Evolutionary conservation across 2,329 filamentous ascomycete genomes (phyloP).

Genomic region (Colletotrichum limetticola): DNA sequence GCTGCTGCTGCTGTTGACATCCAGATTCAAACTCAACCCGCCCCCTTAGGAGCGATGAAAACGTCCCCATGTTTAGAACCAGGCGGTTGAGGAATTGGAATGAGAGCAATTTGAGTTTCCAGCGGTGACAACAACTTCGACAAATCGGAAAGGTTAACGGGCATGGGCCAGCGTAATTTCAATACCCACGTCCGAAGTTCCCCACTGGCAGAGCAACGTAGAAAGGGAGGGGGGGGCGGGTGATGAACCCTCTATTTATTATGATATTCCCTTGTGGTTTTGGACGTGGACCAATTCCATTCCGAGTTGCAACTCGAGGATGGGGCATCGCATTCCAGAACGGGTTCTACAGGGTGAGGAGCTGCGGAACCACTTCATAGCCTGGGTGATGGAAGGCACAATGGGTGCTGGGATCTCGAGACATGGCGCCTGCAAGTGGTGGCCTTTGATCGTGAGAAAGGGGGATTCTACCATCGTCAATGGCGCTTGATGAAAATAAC

Average conservation of each 20-base stretch:
- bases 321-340: background rate
- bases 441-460: no score
- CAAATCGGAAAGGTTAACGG: no score
- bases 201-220: background rate
- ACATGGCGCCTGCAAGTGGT: background rate
- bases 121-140: background rate
- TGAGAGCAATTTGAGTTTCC: background rate
- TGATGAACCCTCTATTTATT: background rate
- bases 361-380: background rate
- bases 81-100: background rate
- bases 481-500: no score
- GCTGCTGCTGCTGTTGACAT: no score
- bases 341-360: no score
- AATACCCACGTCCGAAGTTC: background rate
- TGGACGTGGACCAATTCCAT: background rate
- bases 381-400: background rate
- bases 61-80: background rate
- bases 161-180: background rate
- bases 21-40: background rate
- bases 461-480: no score
- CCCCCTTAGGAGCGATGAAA: background rate
- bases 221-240: background rate
- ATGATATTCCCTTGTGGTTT: background rate
- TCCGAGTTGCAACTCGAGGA: background rate
- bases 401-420: background rate